Conservation (phyloP, 2,329 filamentous ascomycete genomes). For the Arthrobotrys megalospora region DNA sequence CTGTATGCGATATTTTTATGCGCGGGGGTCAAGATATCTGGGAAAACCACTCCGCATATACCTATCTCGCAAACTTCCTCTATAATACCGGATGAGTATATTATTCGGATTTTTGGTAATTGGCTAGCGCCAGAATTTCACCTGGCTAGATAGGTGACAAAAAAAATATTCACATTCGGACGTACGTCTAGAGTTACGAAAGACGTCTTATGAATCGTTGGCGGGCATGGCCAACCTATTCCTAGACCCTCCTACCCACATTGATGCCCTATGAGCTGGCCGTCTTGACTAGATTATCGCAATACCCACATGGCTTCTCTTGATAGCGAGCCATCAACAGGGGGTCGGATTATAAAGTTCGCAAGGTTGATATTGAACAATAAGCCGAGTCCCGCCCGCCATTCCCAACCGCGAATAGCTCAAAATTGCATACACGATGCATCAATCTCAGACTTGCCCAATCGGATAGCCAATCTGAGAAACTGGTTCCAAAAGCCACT, state of each 20-base stretch:
- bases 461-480: conserved; percentile 30
- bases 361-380: conserved; percentile 12
- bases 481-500: conserved; percentile 23
- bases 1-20: conserved; percentile 2
- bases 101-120: too few species aligned
- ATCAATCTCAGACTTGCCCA: conserved; percentile 13
- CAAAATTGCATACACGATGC: not conserved
- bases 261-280: not conserved
- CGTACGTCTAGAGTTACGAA: too few species aligned
- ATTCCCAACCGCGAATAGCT: not conserved
- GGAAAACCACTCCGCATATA: not conserved
- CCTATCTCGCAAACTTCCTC: not conserved
- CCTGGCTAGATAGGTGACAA: too few species aligned
- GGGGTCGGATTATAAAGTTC: not conserved
- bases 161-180: too few species aligned
- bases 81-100: too few species aligned
- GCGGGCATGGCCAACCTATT: not conserved
- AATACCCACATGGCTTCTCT: conserved; percentile 7
- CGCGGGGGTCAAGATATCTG: not conserved
- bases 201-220: too few species aligned
- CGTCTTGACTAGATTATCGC: conserved; percentile 1
- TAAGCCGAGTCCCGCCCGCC: conserved; percentile 21
- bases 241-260: not conserved
- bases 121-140: too few species aligned
- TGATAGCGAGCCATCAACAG: conserved; percentile 15